Percentiles rank a stretch among this genome's conserved stretches.
These are phyloP conservation scores for carrot (Daucus carota) DNA, from an alignment of 129 eudicot species.

Conservation along the genomic window DH1_v3.0 NC_030384.2:38908001-38908500, in stretches of 20 bases:
- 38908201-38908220: slow-evolving; percentile 88
- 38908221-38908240: slow-evolving; percentile 85
- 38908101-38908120: background rate
- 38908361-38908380: background rate
- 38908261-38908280: background rate
- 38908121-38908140: background rate
- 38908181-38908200: slow-evolving; percentile 79
- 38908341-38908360: background rate
- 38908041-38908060: background rate
- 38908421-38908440: too few relatives aligned
- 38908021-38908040: background rate
- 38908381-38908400: too few relatives aligned
- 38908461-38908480: too few relatives aligned
- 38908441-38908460: background rate
- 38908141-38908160: background rate
- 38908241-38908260: slow-evolving; percentile 14
- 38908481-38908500: too few relatives aligned
- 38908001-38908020: background rate
- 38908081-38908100: too few relatives aligned
- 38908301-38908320: too few relatives aligned
- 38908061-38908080: background rate
- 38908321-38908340: background rate
- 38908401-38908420: too few relatives aligned
- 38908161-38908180: slow-evolving; percentile 79
- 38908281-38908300: too few relatives aligned